A percentile compares a stretch with the other conserved stretches of the same genome.
phyloP scores from a whole-genome alignment of 768 basidiomycete genomes.

The Kwoniella heveanensis region DNA sequence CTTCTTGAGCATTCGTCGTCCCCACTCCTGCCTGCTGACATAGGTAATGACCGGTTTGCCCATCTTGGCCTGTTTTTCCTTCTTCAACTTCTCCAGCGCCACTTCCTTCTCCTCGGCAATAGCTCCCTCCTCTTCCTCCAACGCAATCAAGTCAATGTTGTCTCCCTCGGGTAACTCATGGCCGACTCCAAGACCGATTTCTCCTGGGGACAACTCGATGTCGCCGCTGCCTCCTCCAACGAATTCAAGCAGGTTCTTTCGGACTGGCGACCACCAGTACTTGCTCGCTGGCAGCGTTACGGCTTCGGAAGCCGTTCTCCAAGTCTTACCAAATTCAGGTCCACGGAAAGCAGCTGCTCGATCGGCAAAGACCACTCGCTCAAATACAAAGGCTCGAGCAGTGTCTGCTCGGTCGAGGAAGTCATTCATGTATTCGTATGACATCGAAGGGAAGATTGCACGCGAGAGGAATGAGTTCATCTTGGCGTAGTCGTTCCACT shows the following conservation, averaged over 20 bases:
- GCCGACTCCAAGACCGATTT: constrained; percentile 28
- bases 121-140: constrained; percentile 40
- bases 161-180: constrained; percentile 23
- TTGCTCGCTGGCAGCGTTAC: constrained; percentile 73
- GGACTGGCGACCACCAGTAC: constrained; percentile 78
- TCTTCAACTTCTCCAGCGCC: constrained; percentile 28
- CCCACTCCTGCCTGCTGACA: constrained; percentile 85
- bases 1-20: constrained; percentile 73
- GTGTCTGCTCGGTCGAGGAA: constrained; percentile 77
- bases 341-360: constrained; percentile 80
- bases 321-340: constrained; percentile 67
- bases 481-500: constrained; percentile 86
- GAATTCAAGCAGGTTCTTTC: constrained; percentile 72
- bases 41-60: constrained; percentile 86
- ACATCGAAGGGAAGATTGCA: constrained; percentile 74
- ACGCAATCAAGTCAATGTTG: constrained; percentile 38
- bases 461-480: constrained; percentile 90
- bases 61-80: constrained; percentile 54
- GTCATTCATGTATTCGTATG: constrained; percentile 78
- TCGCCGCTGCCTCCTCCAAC: constrained; percentile 60
- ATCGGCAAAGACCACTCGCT: constrained; percentile 84
- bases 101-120: constrained; percentile 54
- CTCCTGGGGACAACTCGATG: constrained; percentile 24
- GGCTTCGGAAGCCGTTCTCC: constrained; percentile 74
- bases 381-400: constrained; percentile 72